These are phyloP conservation scores for Fusarium heterosporum DNA, from an alignment of 2,329 filamentous ascomycete species.

Conservation along the genomic window DNA sequence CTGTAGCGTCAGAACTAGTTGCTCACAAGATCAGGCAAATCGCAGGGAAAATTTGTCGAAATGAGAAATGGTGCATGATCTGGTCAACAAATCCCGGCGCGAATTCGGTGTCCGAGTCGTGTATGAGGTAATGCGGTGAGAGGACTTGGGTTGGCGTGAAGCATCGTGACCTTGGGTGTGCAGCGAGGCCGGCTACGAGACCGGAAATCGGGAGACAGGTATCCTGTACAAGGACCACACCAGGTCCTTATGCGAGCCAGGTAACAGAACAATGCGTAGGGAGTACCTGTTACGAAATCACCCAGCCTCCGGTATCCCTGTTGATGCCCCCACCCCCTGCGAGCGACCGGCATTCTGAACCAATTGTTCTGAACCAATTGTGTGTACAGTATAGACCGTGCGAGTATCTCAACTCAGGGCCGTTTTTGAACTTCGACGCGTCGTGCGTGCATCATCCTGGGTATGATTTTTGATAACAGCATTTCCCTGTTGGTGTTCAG, in stretches of 20 bases:
- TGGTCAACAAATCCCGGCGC: conserved; percentile 45
- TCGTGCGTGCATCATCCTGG: conserved; percentile 47
- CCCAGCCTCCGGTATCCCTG: conserved; percentile 43
- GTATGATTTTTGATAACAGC: conserved; percentile 39
- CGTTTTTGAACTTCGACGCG: conserved; percentile 38
- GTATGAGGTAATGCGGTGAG: conserved; percentile 50
- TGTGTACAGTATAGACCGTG: conserved; percentile 35
- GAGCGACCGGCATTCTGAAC: conserved; percentile 27
- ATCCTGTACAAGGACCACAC: conserved; percentile 30
- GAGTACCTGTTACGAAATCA: conserved; percentile 45
- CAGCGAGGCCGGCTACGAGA: conserved; percentile 43
- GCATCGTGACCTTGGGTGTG: conserved; percentile 44
- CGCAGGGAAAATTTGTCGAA: conserved; percentile 33
- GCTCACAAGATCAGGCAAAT: conserved; percentile 41
- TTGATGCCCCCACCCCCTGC: conserved; percentile 38
- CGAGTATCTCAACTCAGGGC: conserved; percentile 20
- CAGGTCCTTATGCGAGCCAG: conserved; percentile 9
- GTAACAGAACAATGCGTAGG: conserved; percentile 36
- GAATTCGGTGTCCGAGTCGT: conserved; percentile 47
- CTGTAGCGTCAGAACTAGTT: conserved; percentile 42
- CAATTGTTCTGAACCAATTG: conserved; percentile 28
- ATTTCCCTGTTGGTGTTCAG: conserved; percentile 39
- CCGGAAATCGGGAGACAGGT: conserved; percentile 42
- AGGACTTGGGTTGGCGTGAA: conserved; percentile 46
- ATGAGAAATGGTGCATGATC: conserved; percentile 42